phyloP scores from a whole-genome alignment of 2,329 filamentous ascomycete genomes.

The Botryotinia convoluta region DNA sequence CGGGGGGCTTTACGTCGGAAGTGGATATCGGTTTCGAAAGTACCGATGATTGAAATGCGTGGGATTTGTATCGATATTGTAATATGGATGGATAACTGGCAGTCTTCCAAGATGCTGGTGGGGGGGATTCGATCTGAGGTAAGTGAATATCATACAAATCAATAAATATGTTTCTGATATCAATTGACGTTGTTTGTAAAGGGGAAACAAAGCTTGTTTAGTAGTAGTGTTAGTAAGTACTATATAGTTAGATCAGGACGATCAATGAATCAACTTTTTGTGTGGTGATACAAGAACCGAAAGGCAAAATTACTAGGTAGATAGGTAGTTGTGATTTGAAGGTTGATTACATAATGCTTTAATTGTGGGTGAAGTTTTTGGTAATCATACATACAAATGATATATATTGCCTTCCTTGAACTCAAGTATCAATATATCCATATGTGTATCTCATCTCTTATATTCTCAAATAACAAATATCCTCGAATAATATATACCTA shows the following conservation, averaged over 20 bases:
- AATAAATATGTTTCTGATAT: background rate
- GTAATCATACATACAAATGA: background rate
- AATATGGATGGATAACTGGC: background rate
- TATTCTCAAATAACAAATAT: background rate
- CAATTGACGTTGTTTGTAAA: background rate
- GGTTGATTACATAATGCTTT: background rate
- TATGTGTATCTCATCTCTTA: background rate
- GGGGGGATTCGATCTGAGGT: background rate
- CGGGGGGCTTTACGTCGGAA: background rate
- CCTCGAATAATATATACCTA: background rate
- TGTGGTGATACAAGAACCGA: background rate
- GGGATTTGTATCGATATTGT: background rate
- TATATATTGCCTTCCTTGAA: background rate
- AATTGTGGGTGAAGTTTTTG: background rate
- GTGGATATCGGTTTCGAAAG: conserved; percentile 2
- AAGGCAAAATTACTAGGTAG: background rate
- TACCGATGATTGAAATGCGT: conserved; percentile 1
- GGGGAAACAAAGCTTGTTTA: background rate
- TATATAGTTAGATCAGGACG: background rate
- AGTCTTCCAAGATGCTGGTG: background rate
- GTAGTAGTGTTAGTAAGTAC: background rate
- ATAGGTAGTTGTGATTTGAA: background rate
- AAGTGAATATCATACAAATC: background rate
- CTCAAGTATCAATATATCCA: background rate
- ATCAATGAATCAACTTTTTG: background rate